A percentile compares a stretch with the other conserved stretches of the same genome.
These are phyloP conservation scores for Cucumis hystrix DNA, from an alignment of 306 rosid species.

Conservation along the genomic window DNA sequence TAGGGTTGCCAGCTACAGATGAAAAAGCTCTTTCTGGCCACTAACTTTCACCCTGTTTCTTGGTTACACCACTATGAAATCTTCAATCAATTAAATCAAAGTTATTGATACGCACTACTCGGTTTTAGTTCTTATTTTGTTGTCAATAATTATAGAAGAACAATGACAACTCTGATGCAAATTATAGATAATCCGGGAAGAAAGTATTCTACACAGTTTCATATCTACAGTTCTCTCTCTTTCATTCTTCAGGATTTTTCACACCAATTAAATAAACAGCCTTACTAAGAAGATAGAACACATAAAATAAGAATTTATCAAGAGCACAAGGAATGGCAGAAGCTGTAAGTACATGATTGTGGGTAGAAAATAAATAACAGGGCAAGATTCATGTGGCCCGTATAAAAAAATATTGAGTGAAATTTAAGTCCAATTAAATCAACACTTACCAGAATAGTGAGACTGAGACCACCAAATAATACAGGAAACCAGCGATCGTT, in stretches of 20 bases:
- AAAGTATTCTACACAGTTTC: not conserved
- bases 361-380: not conserved
- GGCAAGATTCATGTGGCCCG: not conserved
- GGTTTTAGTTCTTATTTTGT: not conserved
- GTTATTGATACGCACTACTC: not conserved
- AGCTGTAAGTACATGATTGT: not conserved
- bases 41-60: not conserved
- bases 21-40: not conserved
- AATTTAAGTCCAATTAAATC: not conserved
- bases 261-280: not conserved
- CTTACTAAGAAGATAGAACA: not conserved
- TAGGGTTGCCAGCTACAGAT: too few relatives aligned
- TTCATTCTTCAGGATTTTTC: not conserved
- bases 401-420: not conserved
- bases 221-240: not conserved
- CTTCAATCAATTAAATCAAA: not conserved
- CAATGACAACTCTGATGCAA: not conserved
- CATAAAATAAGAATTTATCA: not conserved
- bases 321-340: not conserved
- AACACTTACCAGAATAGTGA: conserved; percentile 55
- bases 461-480: conserved; percentile 31
- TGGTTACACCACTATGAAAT: not conserved
- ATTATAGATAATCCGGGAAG: not conserved
- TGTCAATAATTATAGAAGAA: not conserved
- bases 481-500: conserved; percentile 35